phyloP scores from a whole-genome alignment of 2,329 filamentous ascomycete species.

The Cladosporium austrohemisphaericum region DNA sequence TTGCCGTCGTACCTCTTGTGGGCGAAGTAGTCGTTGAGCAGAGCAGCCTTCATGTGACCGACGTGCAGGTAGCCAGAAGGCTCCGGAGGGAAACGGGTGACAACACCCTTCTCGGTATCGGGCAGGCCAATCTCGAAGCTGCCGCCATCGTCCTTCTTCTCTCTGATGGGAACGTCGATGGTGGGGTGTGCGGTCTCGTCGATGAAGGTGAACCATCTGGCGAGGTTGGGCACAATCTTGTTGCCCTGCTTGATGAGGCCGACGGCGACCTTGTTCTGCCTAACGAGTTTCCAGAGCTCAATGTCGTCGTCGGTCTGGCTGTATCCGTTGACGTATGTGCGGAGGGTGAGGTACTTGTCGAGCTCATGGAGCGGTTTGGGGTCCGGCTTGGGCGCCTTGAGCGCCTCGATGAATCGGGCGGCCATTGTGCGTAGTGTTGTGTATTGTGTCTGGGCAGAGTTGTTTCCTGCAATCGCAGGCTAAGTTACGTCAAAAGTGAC shows the following conservation, averaged over 20 bases:
- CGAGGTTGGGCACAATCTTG: slow-evolving; percentile 62
- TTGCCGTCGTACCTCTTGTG: slow-evolving; percentile 90
- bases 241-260: slow-evolving; percentile 75
- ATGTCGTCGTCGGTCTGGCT: slow-evolving; percentile 71
- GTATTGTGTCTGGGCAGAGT: too few relatives aligned
- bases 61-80: slow-evolving; percentile 95
- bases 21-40: slow-evolving; percentile 95
- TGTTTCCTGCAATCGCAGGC: too few relatives aligned
- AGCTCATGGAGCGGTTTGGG: slow-evolving; percentile 62
- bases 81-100: slow-evolving; percentile 90
- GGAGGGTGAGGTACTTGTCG: slow-evolving; percentile 81
- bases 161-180: slow-evolving; percentile 48
- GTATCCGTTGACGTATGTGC: slow-evolving; percentile 83
- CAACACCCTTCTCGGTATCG: slow-evolving; percentile 81
- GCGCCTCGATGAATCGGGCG: slow-evolving; percentile 9
- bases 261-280: slow-evolving; percentile 78
- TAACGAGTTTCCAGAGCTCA: slow-evolving; percentile 77
- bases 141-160: slow-evolving; percentile 67
- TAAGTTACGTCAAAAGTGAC: too few relatives aligned
- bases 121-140: slow-evolving; percentile 86
- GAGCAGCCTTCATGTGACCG: slow-evolving; percentile 88
- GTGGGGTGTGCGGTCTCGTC: slow-evolving; percentile 72
- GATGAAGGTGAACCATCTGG: slow-evolving; percentile 83
- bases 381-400: slow-evolving; percentile 13
- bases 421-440: slow-evolving; percentile 11